Base-by-base conservation (phyloP, 2,329 filamentous ascomycete species). In the Claviceps spartinae region DNA sequence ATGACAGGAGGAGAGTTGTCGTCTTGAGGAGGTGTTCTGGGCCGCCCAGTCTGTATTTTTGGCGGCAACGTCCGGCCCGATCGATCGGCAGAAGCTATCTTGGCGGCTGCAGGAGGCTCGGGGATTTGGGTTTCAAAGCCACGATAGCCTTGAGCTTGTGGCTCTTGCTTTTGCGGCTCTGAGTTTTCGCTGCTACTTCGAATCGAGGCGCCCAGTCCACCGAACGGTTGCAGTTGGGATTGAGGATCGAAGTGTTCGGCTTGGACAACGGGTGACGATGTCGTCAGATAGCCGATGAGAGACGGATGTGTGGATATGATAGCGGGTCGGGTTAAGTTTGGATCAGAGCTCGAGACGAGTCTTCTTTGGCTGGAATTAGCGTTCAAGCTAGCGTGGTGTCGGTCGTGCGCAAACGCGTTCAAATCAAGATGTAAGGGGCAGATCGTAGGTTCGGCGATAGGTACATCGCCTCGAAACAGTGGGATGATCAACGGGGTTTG, bases 191-290 rank as follows among this genome's bases (percentile, higher is more conserved):
- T 85, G 62, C 83, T 85, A 55, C 91, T 26, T 13, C n/a, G 36
- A 30, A 36, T 72, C 61, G 82, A 86, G 61, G 81, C 79, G 24
- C 16, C 9, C 16, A 18, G 13, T 14, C 11, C 47, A 22, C 14
- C 24, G 24, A 70, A 72, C 52, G 66, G 69, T 58, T 65, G 72
- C 54, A 56, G 52, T 41, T 57, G 55, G 37, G 55, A 50, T 41
- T 58, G 56, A 22, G 62, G 54, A 42, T 63, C 59, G 37, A 76
- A 61, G 57, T 76, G 75, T 24, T 70, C 72, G 48, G 78, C 75
- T 60, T 83, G 81, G 49, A 86, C 76, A 54, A 84, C 67, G 36
- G 84, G 80, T 22, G 83, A 86, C 34, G 83, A 85, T 37, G 81
- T 79, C 48, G 83, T 86, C 54, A 85, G 71, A 64, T 85, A 81